Percentiles rank a stretch among this genome's conserved stretches.
These are phyloP conservation scores for Vanrija sp. DNA, from an alignment of 1,284 basidiomycete species.

Conservation along the genomic window DNA sequence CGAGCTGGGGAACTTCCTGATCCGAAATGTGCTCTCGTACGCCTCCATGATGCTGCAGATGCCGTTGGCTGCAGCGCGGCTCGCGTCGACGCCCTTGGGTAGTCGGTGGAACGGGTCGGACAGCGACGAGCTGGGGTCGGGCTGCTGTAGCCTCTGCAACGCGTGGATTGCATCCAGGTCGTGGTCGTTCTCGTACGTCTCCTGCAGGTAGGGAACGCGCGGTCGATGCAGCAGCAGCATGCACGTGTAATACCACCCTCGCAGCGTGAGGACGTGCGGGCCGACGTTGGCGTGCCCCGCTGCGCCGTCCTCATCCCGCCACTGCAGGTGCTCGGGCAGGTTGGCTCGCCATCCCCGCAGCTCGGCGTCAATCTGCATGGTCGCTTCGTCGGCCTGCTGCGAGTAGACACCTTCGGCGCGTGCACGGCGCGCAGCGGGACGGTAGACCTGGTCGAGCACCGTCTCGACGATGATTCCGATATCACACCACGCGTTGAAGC, in stretches of 20 bases:
- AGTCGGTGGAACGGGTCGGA: neutral
- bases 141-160: neutral
- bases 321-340: neutral
- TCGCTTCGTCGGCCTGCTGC: neutral
- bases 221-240: neutral
- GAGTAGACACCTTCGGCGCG: neutral
- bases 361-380: neutral
- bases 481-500: neutral
- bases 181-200: too few species aligned
- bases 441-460: neutral
- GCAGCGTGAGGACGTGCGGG: neutral
- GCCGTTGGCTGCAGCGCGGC: neutral
- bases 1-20: neutral
- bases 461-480: neutral
- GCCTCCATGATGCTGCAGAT: neutral
- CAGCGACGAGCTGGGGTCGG: neutral
- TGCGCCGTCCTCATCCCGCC: neutral
- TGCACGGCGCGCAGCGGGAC: neutral
- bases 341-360: neutral
- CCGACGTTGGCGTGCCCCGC: too few species aligned
- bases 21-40: neutral
- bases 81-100: neutral
- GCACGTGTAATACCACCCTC: neutral
- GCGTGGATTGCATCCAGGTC: slow-evolving; percentile 1
- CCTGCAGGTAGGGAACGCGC: neutral